Evolutionary conservation across 352 stramenopile genomes (phyloP), one percentile per base, ranked within the genome.

Genomic region (Globisporangium spiculum): DNA sequence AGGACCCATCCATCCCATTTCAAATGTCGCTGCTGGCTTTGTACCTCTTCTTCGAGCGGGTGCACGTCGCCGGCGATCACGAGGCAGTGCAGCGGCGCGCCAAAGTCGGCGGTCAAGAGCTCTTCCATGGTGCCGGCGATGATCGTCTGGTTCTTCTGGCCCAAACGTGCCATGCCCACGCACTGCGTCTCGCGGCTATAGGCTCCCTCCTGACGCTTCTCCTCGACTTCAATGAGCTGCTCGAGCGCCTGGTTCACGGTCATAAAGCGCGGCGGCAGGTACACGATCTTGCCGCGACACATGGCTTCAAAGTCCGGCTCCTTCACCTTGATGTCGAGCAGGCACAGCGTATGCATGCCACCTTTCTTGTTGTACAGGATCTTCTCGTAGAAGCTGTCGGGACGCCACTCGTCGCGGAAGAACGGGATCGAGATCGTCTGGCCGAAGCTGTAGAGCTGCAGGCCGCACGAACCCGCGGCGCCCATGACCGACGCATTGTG

Each of bases 251-350:
- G 86, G 75, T 97, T 98, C 22, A 99, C 96, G 20, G 93, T 98
- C 97, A 99, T 99, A 78, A 98, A 99, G 46, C 97, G 84, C 54
- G 98, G 97, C 54, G 98, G 98, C 67, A 99, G 79, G 75, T 94
- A 99, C 20, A 96, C 82, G 59, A 80, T 96, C 68, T 86, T 89
- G 57, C 93, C 97, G 72, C 94, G 97, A 38, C 86, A 89, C 90
- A 99, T 98, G 60, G 96, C 94, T 30, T 98, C 91, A 75, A 99
- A 99, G 81, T 99, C 97, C 50, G 98, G 98, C 79, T 99, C 98
- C 78, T 99, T 99, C 20, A 99, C 95, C 84, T 99, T 99, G 76
- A 99, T 99, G 77, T 99, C 97, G 16, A 99, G 80, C 34, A 99
- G 76, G 77, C 97, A 99, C 7, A 99, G 87, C 55, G 98, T 99